Evolutionary conservation across 1,139 yeast genomes (phyloP).

Genomic region (Hanseniaspora uvarum): DNA sequence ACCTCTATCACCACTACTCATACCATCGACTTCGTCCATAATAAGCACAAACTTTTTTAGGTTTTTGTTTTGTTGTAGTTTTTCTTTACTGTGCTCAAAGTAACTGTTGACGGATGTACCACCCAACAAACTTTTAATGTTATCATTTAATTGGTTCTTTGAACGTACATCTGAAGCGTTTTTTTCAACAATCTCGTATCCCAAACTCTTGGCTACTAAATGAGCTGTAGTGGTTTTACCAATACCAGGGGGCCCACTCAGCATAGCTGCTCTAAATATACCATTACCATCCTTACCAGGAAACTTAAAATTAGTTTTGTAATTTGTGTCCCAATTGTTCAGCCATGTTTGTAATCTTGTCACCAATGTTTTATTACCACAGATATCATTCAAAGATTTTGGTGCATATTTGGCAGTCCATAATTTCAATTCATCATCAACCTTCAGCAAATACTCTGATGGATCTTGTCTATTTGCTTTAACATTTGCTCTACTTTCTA

Average conservation of each 20-base stretch:
- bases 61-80: conserved; percentile 27
- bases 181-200: conserved; percentile 70
- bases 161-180: conserved; percentile 88
- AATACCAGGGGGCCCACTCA: conserved; percentile 89
- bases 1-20: conserved; percentile 98
- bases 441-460: conserved; percentile 19
- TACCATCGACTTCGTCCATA: conserved; percentile 99
- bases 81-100: conserved; percentile 37
- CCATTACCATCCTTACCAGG: conserved; percentile 55
- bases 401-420: conserved; percentile 98
- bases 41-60: conserved; percentile 62
- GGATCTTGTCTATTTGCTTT: conserved; percentile 15
- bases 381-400: conserved; percentile 55
- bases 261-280: conserved; percentile 65
- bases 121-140: conserved; percentile 59
- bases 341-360: conserved; percentile 63
- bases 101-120: conserved; percentile 79
- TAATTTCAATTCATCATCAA: conserved; percentile 41
- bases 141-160: conserved; percentile 58
- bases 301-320: conserved; percentile 45
- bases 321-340: conserved; percentile 57
- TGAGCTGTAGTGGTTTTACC: conserved; percentile 91
- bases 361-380: conserved; percentile 82
- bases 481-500: conserved; percentile 22
- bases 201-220: conserved; percentile 69